A percentile compares a stretch with the other conserved stretches of the same genome.
phyloP scores from a whole-genome alignment of 2,329 filamentous ascomycete genomes.

The Metarhizium guizhouense region DNA sequence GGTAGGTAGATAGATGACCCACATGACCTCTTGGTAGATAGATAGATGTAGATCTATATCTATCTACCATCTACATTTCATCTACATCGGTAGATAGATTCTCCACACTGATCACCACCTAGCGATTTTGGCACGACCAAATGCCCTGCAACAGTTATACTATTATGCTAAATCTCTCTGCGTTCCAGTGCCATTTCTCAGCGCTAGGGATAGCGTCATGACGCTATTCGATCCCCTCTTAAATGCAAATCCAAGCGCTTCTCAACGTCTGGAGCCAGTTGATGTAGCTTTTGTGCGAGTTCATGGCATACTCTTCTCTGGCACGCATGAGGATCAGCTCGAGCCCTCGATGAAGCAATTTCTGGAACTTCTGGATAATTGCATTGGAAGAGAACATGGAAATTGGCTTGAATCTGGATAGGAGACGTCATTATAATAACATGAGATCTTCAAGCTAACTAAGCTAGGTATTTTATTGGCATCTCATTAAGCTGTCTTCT shows the following conservation, averaged over 20 bases:
- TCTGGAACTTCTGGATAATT: conserved; percentile 40
- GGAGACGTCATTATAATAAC: conserved; percentile 1
- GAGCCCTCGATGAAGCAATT: conserved; percentile 38
- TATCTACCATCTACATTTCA: no score
- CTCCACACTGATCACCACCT: conserved; percentile 91
- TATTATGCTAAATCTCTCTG: conserved; percentile 65
- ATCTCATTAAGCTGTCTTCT: conserved; percentile 23
- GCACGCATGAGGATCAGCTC: conserved; percentile 37
- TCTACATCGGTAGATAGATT: no score
- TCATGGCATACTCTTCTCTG: conserved; percentile 56
- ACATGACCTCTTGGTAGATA: no score
- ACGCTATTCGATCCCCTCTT: conserved; percentile 58
- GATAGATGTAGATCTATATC: no score
- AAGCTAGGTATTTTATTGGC: conserved; percentile 21
- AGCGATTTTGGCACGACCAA: conserved; percentile 65
- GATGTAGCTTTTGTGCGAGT: conserved; percentile 55
- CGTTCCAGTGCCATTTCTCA: conserved; percentile 56
- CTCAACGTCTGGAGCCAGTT: conserved; percentile 23
- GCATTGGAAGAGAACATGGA: conserved; percentile 41
- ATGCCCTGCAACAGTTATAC: conserved; percentile 61
- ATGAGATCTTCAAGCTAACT: neutral
- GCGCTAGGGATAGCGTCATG: conserved; percentile 60
- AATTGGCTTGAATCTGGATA: conserved; percentile 43
- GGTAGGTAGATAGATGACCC: no score
- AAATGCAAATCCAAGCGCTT: conserved; percentile 5